Conservation (phyloP, 23 red algal genomes). For the Rhodosorus marinus region DNA sequence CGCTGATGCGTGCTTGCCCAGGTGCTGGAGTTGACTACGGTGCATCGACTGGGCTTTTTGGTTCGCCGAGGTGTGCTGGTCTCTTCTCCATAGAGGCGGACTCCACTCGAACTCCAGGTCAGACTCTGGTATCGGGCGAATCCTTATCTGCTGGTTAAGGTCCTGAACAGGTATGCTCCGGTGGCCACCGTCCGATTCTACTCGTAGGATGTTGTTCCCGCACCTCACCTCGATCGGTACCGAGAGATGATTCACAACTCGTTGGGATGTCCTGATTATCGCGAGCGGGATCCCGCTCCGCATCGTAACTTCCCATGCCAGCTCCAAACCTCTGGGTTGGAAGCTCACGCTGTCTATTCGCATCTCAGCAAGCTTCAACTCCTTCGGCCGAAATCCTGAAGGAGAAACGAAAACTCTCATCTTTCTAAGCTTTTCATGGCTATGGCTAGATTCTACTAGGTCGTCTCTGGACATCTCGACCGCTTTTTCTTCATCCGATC, state of each 20-base stretch:
- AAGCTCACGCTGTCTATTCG: constrained; percentile 11
- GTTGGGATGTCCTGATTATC: constrained; percentile 30
- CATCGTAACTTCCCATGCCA: constrained; percentile 77
- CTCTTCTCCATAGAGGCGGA: too few relatives aligned
- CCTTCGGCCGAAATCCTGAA: constrained; percentile 9
- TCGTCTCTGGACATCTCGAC: constrained; percentile 34
- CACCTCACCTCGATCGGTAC: neutral
- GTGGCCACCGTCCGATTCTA: constrained; percentile 2
- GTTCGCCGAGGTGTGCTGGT: neutral
- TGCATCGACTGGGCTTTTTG: too few relatives aligned
- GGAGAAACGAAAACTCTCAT: constrained; percentile 14
- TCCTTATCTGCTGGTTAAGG: neutral
- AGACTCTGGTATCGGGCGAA: neutral
- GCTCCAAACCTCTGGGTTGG: too few relatives aligned
- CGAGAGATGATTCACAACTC: constrained; percentile 24
- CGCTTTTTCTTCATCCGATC: constrained; percentile 22
- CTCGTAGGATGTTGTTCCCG: neutral
- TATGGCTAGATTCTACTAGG: constrained; percentile 11
- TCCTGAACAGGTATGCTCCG: constrained; percentile 10
- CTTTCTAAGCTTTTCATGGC: constrained; percentile 1
- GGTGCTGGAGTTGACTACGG: too few relatives aligned
- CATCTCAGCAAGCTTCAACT: constrained; percentile 18
- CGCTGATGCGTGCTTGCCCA: neutral
- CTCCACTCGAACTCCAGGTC: neutral
- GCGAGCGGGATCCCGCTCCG: constrained; percentile 40